These are phyloP conservation scores for Trichoderma sp. DNA, from an alignment of 2,329 filamentous ascomycete species.

Conservation along the genomic window DNA sequence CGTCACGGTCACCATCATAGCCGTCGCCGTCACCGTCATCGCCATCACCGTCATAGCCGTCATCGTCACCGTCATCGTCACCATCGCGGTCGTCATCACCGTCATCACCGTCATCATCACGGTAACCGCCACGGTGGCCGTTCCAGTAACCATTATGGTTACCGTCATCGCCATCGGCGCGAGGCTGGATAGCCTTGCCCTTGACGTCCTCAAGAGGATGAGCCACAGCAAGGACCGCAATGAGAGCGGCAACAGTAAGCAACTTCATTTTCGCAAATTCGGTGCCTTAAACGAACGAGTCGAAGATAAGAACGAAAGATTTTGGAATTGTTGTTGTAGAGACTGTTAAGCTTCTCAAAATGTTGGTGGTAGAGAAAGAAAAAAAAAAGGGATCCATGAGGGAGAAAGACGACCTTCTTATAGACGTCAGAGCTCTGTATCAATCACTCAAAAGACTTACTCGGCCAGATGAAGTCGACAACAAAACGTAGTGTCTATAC, in stretches of 20 bases:
- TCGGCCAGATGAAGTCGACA: neutral
- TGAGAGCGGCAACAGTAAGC: constrained; percentile 19
- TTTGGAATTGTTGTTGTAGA: neutral
- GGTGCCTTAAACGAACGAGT: neutral
- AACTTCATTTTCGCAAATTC: constrained; percentile 22
- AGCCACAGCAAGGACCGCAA: constrained; percentile 20
- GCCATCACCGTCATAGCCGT: no score
- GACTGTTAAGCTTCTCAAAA: no score
- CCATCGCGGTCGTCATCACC: no score
- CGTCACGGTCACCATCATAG: no score
- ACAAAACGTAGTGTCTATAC: neutral
- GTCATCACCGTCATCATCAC: no score
- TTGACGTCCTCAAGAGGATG: neutral
- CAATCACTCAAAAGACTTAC: neutral
- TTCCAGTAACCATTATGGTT: no score
- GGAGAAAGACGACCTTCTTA: neutral
- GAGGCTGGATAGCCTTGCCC: neutral
- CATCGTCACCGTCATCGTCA: no score
- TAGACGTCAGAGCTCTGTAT: neutral
- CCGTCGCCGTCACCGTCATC: no score
- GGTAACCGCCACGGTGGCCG: no score
- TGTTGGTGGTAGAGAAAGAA: neutral
- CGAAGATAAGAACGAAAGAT: neutral
- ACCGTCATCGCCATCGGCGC: neutral
- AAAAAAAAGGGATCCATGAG: neutral